A percentile compares a stretch with the other conserved stretches of the same genome.
Evolutionary conservation across 495 filamentous ascomycete species (phyloP).

Genomic region (Lasiosphaeris hirsuta): DNA sequence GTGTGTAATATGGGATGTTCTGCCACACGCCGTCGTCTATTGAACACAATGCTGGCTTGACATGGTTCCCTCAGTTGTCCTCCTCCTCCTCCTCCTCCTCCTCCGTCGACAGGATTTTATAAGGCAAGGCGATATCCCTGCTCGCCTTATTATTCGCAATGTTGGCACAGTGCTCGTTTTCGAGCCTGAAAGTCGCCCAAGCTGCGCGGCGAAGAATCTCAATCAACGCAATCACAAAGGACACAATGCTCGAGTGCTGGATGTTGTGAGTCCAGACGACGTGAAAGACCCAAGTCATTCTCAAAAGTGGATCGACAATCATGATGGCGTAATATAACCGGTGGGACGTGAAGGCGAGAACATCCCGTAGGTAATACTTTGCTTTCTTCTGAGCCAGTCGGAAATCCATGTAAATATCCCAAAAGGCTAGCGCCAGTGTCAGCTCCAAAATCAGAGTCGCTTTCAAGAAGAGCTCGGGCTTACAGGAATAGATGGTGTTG

Average conservation of each 20-base stretch:
- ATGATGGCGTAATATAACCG: conserved; percentile 86
- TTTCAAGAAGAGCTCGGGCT: conserved; percentile 20
- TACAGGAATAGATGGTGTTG: conserved; percentile 77
- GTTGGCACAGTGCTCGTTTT: conserved; percentile 93
- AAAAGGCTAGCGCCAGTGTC: conserved; percentile 53
- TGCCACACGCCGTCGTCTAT: too few relatives aligned
- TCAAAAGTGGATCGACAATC: conserved; percentile 77
- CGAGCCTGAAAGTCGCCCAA: conserved; percentile 89
- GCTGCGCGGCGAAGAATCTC: conserved; percentile 81
- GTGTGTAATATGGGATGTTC: too few relatives aligned
- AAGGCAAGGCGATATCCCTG: conserved; percentile 76
- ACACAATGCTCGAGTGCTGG: conserved; percentile 77
- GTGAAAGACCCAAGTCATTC: conserved; percentile 95
- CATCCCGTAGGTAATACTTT: conserved; percentile 67
- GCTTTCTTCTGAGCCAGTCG: conserved; percentile 74
- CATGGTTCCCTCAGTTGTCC: not conserved
- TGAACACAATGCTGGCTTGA: not conserved
- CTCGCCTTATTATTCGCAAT: conserved; percentile 80
- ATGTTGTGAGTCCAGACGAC: conserved; percentile 71
- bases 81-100: not conserved
- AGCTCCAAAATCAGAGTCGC: not conserved
- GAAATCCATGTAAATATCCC: conserved; percentile 98
- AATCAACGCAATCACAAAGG: conserved; percentile 69
- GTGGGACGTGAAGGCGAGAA: conserved; percentile 67
- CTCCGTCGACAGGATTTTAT: conserved; percentile 25